A percentile compares a stretch with the other conserved stretches of the same genome.
These are phyloP conservation scores for Venturiaceae sp. DNA, from an alignment of 2,329 filamentous ascomycete genomes.

Conservation along the genomic window DNA sequence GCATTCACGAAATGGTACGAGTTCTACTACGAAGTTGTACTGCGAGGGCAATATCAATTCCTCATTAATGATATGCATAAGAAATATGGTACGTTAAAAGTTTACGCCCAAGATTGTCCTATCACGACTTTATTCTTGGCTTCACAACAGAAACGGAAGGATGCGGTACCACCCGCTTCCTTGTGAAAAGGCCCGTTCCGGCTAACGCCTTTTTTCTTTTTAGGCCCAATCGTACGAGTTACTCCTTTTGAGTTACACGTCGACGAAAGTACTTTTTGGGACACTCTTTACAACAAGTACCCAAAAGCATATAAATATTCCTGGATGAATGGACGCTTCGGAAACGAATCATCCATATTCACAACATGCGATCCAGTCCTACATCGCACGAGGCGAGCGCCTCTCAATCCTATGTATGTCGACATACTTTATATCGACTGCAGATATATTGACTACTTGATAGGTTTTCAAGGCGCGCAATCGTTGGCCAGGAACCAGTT, in stretches of 20 bases:
- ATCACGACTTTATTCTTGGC: neutral
- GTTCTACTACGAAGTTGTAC: conserved; percentile 7
- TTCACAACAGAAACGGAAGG: neutral
- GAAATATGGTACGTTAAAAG: conserved; percentile 3
- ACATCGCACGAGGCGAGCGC: neutral
- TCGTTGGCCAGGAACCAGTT: conserved; percentile 7
- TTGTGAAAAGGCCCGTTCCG: neutral
- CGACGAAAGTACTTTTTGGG: conserved; percentile 7
- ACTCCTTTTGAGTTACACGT: conserved; percentile 16
- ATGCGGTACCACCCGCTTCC: neutral
- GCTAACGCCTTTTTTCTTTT: neutral
- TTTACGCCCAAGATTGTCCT: neutral
- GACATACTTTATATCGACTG: neutral
- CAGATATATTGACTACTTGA: neutral
- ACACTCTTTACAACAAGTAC: conserved; percentile 19
- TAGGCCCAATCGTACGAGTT: conserved; percentile 17
- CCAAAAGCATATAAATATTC: conserved; percentile 6
- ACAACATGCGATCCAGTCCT: conserved; percentile 6
- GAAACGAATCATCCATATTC: conserved; percentile 3
- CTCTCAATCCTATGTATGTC: conserved; percentile 5
- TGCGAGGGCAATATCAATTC: neutral
- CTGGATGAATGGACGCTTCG: neutral
- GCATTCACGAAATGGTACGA: conserved; percentile 8
- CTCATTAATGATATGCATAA: conserved; percentile 7
- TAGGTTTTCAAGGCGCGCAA: conserved; percentile 5